phyloP scores from a whole-genome alignment of 176 grass and related monocot species.

The Eragrostis nindensis region DNA sequence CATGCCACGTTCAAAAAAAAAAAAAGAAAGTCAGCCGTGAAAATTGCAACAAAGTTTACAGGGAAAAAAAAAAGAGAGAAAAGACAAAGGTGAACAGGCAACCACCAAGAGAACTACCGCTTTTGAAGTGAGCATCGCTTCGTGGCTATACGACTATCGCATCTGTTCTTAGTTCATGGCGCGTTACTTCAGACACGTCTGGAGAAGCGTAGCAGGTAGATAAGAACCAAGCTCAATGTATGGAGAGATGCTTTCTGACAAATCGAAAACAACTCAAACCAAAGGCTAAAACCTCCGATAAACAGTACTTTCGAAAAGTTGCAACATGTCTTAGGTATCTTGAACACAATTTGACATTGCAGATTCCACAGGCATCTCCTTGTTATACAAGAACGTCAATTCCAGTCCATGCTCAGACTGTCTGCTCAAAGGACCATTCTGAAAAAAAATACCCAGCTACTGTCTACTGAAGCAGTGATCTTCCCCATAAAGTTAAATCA shows the following conservation, averaged over 20 bases:
- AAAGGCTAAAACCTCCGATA: slow-evolving; percentile 4
- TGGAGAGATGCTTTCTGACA: neutral
- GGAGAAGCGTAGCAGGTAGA: neutral
- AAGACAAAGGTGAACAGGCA: neutral
- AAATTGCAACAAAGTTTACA: neutral
- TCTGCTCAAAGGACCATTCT: neutral
- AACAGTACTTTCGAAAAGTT: neutral
- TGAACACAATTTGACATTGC: neutral
- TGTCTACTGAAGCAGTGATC: slow-evolving; percentile 18
- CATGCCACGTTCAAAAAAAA: neutral
- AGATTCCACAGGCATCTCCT: no score
- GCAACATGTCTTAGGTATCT: neutral
- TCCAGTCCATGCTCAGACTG: neutral
- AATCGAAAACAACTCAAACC: no score
- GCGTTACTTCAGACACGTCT: slow-evolving; percentile 14
- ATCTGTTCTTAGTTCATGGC: neutral
- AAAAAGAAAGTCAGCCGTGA: no score
- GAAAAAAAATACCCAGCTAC: neutral
- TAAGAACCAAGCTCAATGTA: neutral
- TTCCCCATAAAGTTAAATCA: slow-evolving; percentile 5
- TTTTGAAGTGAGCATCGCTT: neutral
- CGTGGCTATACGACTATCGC: neutral
- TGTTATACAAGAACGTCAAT: no score
- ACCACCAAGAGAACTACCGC: neutral
- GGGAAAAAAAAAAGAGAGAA: neutral